Conservation (phyloP, 441 rosid species). For the Syzygium syzygioides region DNA sequence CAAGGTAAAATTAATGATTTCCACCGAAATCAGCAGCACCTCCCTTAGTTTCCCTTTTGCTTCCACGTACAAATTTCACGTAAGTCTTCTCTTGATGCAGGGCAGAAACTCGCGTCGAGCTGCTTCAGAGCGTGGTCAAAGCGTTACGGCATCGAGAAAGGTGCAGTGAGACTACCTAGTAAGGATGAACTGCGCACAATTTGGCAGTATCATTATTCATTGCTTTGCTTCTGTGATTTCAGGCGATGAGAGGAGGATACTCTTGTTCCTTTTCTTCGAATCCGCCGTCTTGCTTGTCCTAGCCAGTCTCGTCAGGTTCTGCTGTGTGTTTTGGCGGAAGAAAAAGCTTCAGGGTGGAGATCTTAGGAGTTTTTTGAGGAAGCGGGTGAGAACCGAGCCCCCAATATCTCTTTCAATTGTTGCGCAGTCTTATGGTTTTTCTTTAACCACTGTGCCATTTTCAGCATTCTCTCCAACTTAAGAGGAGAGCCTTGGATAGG, state of each 20-base stretch:
- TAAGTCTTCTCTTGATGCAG: slow-evolving; percentile 19
- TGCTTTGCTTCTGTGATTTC: neutral
- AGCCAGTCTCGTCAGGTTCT: slow-evolving; percentile 58
- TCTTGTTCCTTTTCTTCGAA: slow-evolving; percentile 64
- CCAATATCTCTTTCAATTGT: neutral
- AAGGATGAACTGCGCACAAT: neutral
- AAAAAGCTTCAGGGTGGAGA: slow-evolving; percentile 60
- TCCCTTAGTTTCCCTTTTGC: neutral
- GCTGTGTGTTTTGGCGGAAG: slow-evolving; percentile 82
- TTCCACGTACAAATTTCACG: neutral
- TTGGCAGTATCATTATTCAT: neutral
- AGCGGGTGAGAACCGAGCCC: slow-evolving; percentile 42
- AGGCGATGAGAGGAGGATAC: slow-evolving; percentile 52
- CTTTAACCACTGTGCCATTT: neutral
- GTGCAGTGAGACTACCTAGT: slow-evolving; percentile 12
- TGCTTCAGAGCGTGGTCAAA: slow-evolving; percentile 59
- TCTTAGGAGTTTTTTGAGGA: slow-evolving; percentile 57
- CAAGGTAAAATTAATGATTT: slow-evolving; percentile 34
- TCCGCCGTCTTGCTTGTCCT: slow-evolving; percentile 46
- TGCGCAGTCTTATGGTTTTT: neutral
- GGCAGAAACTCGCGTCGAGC: slow-evolving; percentile 49
- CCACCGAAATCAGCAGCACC: neutral
- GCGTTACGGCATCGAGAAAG: slow-evolving; percentile 37
- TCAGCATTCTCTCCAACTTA: slow-evolving; percentile 60
- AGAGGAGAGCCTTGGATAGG: slow-evolving; percentile 57